Conservation (phyloP, 1,139 yeast species). For the Debaryomycetaceae sp. region DNA sequence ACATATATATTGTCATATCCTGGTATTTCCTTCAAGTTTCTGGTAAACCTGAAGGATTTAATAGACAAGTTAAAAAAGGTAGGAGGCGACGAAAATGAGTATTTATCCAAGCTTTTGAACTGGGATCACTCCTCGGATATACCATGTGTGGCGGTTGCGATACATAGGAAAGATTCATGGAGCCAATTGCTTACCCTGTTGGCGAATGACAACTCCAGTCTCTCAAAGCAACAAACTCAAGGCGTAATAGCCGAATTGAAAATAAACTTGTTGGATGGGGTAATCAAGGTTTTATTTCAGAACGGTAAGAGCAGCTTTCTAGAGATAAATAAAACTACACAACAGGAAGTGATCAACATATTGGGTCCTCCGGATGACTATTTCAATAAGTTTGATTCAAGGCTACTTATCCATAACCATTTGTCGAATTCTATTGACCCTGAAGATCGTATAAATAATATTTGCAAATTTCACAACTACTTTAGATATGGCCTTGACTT, state of each 20-base stretch:
- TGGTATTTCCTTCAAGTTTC: constrained; percentile 50
- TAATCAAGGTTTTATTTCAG: constrained; percentile 9
- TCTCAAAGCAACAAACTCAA: background rate
- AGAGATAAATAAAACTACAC: constrained; percentile 41
- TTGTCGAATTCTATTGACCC: constrained; percentile 12
- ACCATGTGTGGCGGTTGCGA: constrained; percentile 32
- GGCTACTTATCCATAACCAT: constrained; percentile 40
- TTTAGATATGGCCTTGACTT: constrained; percentile 53
- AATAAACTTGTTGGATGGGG: constrained; percentile 12
- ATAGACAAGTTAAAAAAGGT: constrained; percentile 12
- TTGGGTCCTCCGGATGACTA: constrained; percentile 60
- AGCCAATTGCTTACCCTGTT: constrained; percentile 21
- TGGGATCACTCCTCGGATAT: constrained; percentile 30
- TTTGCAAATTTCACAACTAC: constrained; percentile 53
- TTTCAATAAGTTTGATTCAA: constrained; percentile 46
- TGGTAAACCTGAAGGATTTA: constrained; percentile 19
- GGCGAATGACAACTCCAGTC: constrained; percentile 16
- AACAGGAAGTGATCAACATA: constrained; percentile 44
- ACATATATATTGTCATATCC: constrained; percentile 50
- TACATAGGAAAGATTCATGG: constrained; percentile 34
- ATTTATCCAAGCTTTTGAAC: constrained; percentile 31
- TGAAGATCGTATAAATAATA: constrained; percentile 11
- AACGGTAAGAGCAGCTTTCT: constrained; percentile 8
- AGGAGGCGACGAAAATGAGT: constrained; percentile 13
- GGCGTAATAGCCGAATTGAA: constrained; percentile 6